Evolutionary conservation across 2,329 filamentous ascomycete genomes (phyloP), one percentile per base, ranked within the genome.

Genomic region (Sordariomycetes sp.): DNA sequence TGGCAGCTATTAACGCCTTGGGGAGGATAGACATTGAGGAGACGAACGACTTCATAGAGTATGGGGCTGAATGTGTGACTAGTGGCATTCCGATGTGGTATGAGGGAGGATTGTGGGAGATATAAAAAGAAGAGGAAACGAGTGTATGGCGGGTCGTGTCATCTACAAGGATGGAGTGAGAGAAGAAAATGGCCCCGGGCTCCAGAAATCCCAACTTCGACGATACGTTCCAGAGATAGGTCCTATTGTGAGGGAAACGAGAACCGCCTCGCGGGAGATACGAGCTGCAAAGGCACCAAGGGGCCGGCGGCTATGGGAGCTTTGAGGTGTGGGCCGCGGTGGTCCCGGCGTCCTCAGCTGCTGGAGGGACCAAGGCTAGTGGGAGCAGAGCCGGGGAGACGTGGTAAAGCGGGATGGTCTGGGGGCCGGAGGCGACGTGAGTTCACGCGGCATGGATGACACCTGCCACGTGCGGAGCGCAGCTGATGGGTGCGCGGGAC

Each of bases 11-110:
- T 64, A 85, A 69, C 53, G 74, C 74, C 10, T 39, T 52, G 17
- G 56, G 78, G 63, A 85, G 70, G 55, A 73, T 74, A 66, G 76
- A 71, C 80, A 84, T 85, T 67, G 76, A 73, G 73, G 72, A 72
- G 75, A 74, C 70, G 74, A 81, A 69, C 64, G 75, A 70, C 70
- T 71, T 74, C 75, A 76, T 74, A 69, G 69, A 68, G 73, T 65
- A 12, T 50, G 45, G 22, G 45, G 45, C 7, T 59, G 60, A 61
- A 57, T 58, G 59, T 35, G 60, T 57, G 56, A 57, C 56, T 60
- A 54, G 60, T 24, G 20, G 50, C 12, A 48, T 54, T 28, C 6
- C 25, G 34, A 50, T 52, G 45, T 12, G 53, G 53, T 48, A 35
- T 17, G 35, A 22, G 22, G 20, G 20, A 20, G 25, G 39, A n/a